A percentile compares a stretch with the other conserved stretches of the same genome.
Conservation (phyloP, 106 monocot genomes). For the Dendrobium officinale region DNA sequence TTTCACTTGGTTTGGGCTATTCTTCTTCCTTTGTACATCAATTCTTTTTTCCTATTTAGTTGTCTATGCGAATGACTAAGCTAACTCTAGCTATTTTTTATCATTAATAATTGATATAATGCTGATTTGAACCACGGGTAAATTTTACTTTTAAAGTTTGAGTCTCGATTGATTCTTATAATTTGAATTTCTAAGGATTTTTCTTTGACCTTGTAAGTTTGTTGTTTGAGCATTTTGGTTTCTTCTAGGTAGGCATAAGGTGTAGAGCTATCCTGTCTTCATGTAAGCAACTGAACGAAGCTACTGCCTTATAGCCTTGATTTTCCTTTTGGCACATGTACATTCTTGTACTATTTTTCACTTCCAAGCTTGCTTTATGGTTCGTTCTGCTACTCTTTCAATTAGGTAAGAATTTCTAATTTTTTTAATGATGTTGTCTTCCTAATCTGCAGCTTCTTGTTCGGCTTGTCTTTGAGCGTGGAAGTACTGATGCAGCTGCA, state of each 20-base stretch:
- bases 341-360: not conserved
- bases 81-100: too few species aligned
- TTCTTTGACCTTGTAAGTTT: not conserved
- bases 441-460: conserved; percentile 61
- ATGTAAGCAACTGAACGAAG: not conserved
- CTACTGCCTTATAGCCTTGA: not conserved
- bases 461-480: conserved; percentile 84
- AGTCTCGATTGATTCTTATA: not conserved
- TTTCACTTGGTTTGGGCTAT: not conserved
- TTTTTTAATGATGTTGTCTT: not conserved
- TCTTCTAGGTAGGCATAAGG: not conserved
- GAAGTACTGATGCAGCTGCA: conserved; percentile 94
- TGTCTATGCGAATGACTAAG: too few species aligned
- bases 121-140: not conserved
- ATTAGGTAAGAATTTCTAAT: not conserved
- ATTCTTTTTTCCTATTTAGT: not conserved
- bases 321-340: not conserved
- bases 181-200: not conserved
- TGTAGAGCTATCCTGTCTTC: not conserved
- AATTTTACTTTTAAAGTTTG: not conserved
- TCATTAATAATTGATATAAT: too few species aligned
- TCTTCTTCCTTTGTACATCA: not conserved
- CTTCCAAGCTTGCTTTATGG: not conserved
- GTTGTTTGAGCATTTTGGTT: not conserved
- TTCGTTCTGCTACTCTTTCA: not conserved